Percentiles rank a stretch among this genome's conserved stretches.
Conservation (phyloP, 257 asterid species). For the Fraxinus quadrangulata region DNA sequence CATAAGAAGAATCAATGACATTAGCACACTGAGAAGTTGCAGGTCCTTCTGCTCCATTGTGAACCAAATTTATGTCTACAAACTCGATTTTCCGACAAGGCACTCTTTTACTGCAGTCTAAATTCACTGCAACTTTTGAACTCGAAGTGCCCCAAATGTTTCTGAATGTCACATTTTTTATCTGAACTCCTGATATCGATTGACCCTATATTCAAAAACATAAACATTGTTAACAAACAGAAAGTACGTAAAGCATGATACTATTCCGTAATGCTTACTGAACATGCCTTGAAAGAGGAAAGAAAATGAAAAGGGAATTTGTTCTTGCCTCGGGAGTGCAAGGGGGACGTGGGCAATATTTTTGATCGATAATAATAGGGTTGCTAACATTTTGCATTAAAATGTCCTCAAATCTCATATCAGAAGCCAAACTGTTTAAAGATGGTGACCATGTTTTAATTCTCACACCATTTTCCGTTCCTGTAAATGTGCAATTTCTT, state of each 20-base stretch:
- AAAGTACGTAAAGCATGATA: background rate
- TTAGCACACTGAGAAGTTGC: slow-evolving; percentile 47
- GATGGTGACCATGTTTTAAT: slow-evolving; percentile 85
- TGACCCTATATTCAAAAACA: slow-evolving; percentile 20
- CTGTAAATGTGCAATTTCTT: slow-evolving; percentile 46
- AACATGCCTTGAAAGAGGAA: background rate
- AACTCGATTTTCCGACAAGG: slow-evolving; percentile 63
- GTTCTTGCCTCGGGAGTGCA: slow-evolving; percentile 23
- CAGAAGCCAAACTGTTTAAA: slow-evolving; percentile 44
- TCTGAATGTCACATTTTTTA: slow-evolving; percentile 59
- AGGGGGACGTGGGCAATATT: slow-evolving; percentile 46
- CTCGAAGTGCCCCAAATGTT: slow-evolving; percentile 59
- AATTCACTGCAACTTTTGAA: slow-evolving; percentile 45
- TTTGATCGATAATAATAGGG: slow-evolving; percentile 74
- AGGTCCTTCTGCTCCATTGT: slow-evolving; percentile 35
- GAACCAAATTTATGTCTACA: slow-evolving; percentile 46
- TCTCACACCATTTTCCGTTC: slow-evolving; percentile 67
- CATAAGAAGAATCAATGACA: slow-evolving; percentile 49
- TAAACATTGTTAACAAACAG: background rate
- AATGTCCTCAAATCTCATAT: slow-evolving; percentile 45
- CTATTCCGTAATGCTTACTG: background rate
- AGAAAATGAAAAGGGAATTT: background rate
- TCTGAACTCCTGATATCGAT: slow-evolving; percentile 48
- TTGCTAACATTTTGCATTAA: slow-evolving; percentile 46
- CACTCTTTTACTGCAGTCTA: slow-evolving; percentile 49